These are phyloP conservation scores for Amanita inopinata DNA, from an alignment of 768 basidiomycete species.

Conservation along the genomic window DNA sequence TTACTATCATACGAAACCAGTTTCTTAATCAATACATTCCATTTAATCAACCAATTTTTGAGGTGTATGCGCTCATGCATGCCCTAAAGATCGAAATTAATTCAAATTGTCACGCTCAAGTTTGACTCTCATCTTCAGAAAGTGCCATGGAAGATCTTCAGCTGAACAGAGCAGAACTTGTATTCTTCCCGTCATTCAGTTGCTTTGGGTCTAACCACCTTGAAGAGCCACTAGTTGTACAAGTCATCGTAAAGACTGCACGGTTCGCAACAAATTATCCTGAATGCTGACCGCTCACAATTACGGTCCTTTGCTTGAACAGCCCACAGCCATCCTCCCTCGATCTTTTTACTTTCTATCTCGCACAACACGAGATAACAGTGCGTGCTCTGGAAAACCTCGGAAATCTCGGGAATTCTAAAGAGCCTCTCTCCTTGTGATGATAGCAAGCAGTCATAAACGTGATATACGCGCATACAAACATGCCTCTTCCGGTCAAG, in stretches of 20 bases:
- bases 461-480: slow-evolving; percentile 7
- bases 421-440: not conserved
- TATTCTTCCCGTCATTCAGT: not conserved
- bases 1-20: no score
- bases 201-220: no score
- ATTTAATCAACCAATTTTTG: no score
- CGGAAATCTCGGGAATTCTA: no score
- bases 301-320: not conserved
- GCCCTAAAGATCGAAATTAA: no score
- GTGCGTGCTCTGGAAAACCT: not conserved
- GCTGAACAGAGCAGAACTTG: slow-evolving; percentile 6
- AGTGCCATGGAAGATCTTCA: slow-evolving; percentile 1
- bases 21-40: no score
- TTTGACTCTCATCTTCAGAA: not conserved
- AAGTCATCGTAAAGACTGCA: slow-evolving; percentile 6
- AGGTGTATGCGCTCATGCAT: no score
- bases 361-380: slow-evolving; percentile 5
- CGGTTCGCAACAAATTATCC: not conserved
- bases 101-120: not conserved
- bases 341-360: slow-evolving; percentile 4
- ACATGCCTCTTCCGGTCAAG: slow-evolving; percentile 2
- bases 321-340: slow-evolving; percentile 6
- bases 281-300: not conserved
- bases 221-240: not conserved
- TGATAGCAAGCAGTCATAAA: slow-evolving; percentile 1